A percentile compares a stretch with the other conserved stretches of the same genome.
These are phyloP conservation scores for Stachybotrys elegans DNA, from an alignment of 2,329 filamentous ascomycete genomes.

Conservation along the genomic window DNA sequence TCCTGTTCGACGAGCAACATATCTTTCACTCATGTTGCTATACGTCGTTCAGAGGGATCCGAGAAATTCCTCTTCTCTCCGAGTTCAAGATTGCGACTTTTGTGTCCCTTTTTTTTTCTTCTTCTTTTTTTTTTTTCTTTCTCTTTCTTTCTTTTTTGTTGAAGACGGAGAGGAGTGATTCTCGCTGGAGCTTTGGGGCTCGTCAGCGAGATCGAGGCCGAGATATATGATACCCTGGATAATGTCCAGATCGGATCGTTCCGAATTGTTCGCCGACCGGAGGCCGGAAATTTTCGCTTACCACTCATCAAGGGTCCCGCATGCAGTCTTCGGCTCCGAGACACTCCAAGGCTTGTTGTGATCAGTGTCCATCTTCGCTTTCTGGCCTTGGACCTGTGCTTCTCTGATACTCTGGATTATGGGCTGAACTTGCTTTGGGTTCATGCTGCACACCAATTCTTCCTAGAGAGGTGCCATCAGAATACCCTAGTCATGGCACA, in stretches of 20 bases:
- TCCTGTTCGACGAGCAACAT: neutral
- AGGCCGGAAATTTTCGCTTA: neutral
- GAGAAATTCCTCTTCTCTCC: neutral
- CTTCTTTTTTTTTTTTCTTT: neutral
- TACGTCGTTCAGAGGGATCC: neutral
- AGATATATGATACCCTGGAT: neutral
- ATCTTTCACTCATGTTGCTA: neutral
- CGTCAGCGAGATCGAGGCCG: neutral
- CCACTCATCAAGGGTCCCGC: neutral
- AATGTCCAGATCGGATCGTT: neutral
- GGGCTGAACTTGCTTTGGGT: neutral
- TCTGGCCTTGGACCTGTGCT: neutral
- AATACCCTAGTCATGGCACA: neutral
- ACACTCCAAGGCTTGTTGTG: neutral
- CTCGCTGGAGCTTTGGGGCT: neutral
- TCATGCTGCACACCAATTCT: constrained; percentile 1
- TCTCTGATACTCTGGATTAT: neutral
- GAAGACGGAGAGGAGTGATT: constrained; percentile 1
- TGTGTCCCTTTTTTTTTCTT: neutral
- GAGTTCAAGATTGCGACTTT: neutral
- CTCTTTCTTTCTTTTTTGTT: too few species aligned
- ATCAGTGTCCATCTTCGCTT: neutral
- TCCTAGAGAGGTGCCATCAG: neutral
- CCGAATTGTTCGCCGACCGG: neutral
- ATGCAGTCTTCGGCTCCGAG: neutral